Evolutionary conservation across 805 yeast species (phyloP).

Genomic region (Nakazawaea molendinolei): DNA sequence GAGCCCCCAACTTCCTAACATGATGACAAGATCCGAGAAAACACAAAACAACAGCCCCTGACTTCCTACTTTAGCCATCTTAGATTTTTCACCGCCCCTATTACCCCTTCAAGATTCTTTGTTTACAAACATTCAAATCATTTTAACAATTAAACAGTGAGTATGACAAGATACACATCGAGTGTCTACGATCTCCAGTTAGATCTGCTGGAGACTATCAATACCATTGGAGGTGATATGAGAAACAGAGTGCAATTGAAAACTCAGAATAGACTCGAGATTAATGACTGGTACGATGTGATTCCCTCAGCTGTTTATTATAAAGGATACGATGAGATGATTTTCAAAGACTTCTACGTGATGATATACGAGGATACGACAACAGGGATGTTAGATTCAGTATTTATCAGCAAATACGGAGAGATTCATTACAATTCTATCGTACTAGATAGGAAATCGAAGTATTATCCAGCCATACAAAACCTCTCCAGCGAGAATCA

Average conservation of each 20-base stretch:
- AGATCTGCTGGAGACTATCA: conserved; percentile 1
- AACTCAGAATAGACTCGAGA: too few species aligned
- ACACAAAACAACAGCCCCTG: too few species aligned
- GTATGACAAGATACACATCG: conserved; percentile 6
- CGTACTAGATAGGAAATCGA: conserved; percentile 51
- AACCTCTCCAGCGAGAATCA: conserved; percentile 47
- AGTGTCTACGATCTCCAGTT: conserved; percentile 7
- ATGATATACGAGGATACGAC: conserved; percentile 44
- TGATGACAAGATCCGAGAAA: too few species aligned
- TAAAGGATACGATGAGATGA: conserved; percentile 39
- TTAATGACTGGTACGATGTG: conserved; percentile 32
- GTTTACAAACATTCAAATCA: too few species aligned
- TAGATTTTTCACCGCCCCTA: too few species aligned
- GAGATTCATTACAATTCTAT: conserved; percentile 50
- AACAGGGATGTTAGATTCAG: conserved; percentile 38
- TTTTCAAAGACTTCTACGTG: conserved; percentile 39
- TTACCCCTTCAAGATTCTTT: too few species aligned
- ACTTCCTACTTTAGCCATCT: too few species aligned
- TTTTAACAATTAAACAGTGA: too few species aligned
- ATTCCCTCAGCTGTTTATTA: conserved; percentile 47
- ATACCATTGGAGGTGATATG: conserved; percentile 4
- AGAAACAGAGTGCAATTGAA: background rate
- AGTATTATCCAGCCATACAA: conserved; percentile 74
- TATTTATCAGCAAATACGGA: conserved; percentile 62
- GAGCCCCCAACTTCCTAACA: too few species aligned